Conservation (phyloP, 179 eudicot species). For the Monotropa hypopitys region DNA sequence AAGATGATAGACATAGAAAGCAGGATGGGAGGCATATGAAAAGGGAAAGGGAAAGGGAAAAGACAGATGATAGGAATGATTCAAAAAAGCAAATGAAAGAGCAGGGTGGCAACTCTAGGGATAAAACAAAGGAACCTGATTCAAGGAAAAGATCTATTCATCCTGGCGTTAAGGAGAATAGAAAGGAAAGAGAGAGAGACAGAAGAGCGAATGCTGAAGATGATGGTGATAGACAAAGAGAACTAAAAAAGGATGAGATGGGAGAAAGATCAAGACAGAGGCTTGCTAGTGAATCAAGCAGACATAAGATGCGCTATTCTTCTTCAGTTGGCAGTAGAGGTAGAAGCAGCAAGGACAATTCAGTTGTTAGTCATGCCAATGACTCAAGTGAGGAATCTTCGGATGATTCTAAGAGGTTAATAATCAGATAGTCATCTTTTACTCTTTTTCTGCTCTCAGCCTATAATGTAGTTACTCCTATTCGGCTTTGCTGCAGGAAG, state of each 20-base stretch:
- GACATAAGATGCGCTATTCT: conserved; percentile 55
- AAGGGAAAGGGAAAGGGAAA: conserved; percentile 24
- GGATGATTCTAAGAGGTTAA: conserved; percentile 65
- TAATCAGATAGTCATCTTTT: conserved; percentile 5
- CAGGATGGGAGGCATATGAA: conserved; percentile 41
- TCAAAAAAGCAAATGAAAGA: conserved; percentile 51
- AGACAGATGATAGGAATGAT: conserved; percentile 24
- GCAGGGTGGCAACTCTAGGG: conserved; percentile 34
- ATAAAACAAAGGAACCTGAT: conserved; percentile 47
- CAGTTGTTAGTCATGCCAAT: conserved; percentile 29
- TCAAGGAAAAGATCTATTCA: conserved; percentile 40
- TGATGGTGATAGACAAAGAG: conserved; percentile 46
- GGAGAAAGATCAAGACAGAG: conserved; percentile 49
- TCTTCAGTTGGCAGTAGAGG: conserved; percentile 49
- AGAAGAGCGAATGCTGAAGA: conserved; percentile 40
- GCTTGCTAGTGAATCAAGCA: conserved; percentile 39
- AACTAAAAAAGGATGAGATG: conserved; percentile 39
- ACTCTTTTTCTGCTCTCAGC: background rate
- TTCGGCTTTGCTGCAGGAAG: conserved; percentile 43
- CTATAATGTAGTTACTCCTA: conserved; percentile 7
- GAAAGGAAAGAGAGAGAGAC: conserved; percentile 38
- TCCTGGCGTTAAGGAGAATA: conserved; percentile 37
- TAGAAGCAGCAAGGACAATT: conserved; percentile 40
- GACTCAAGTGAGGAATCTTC: conserved; percentile 54
- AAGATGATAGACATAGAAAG: conserved; percentile 30